Base-by-base conservation (phyloP, 768 basidiomycete genomes). In the Boletus tomentosulus region DNA sequence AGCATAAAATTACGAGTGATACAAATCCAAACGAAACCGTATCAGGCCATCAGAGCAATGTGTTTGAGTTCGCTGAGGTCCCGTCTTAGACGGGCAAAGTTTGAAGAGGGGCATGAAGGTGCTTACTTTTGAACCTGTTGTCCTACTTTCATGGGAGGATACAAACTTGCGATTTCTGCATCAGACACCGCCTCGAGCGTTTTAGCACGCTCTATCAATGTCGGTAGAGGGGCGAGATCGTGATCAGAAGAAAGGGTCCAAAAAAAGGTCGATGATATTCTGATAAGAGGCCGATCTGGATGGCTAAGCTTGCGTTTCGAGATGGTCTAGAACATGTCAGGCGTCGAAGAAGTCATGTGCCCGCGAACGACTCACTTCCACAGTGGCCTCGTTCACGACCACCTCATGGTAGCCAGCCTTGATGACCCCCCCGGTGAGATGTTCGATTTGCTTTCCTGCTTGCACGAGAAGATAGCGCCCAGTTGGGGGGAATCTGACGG, bases 211-310 rank as follows among this genome's bases (percentile, higher is more conserved):
- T 73, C 70, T 10, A 68, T 60, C 22, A 95, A 73, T 0, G 67
- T 58, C 8, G 82, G 78, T 3, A 92, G 79, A 2, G 89, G 84
- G 8, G 70, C 73, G n/a, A 94, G 78, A 48, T 89, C 84, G 54
- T 81, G 83, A 67, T 94, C 90, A 2, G 93, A 92, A 0, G 85
- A 90, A 12, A 97, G 78, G 64, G 94, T 92, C 89, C 89, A 96
- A 76, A 97, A 97, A 71, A 95, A 94, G 0, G 94, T 98, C 2
- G 92, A 95, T 3, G 93, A 95, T 58, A 98, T 94, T n/a, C 95
- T 86, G 59, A 95, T 91, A 34, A 88, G 74, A 12, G 95, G 95
- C n/a, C 95, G 84, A 50, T 82, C 78, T 2, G 92, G 85, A 55
- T 73, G 75, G 55, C 80, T 74, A 11, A 60, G 58, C 60, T 78